Evolutionary conservation across 2,329 filamentous ascomycete species (phyloP).

Genomic region (Mycocentrospora acerina): DNA sequence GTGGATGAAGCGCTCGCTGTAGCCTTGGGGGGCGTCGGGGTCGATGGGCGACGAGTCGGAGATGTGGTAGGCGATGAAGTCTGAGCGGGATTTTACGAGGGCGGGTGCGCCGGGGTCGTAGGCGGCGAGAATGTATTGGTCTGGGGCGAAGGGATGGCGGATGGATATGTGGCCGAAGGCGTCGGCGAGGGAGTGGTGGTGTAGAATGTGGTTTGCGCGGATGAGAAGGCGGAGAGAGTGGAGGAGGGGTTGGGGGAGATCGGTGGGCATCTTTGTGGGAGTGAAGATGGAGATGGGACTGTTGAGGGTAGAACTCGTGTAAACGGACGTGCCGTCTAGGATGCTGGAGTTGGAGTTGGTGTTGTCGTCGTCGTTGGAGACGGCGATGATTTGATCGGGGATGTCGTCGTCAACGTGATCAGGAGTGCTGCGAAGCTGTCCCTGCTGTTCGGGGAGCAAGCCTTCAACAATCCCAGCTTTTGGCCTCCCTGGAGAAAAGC

Average conservation of each 20-base stretch:
- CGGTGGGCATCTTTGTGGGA: slow-evolving; percentile 1
- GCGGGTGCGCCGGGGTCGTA: slow-evolving; percentile 49
- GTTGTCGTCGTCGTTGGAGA: no score
- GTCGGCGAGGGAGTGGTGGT: slow-evolving; percentile 53
- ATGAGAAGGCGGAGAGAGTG: slow-evolving; percentile 25
- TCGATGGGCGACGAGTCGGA: slow-evolving; percentile 47
- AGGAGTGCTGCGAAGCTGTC: no score
- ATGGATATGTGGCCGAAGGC: slow-evolving; percentile 57
- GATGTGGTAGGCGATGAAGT: slow-evolving; percentile 53
- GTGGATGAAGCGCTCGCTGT: slow-evolving; percentile 49
- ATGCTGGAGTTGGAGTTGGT: not conserved
- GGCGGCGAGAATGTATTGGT: slow-evolving; percentile 53
- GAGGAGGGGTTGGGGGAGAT: slow-evolving; percentile 13
- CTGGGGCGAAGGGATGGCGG: slow-evolving; percentile 48
- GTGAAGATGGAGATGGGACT: not conserved
- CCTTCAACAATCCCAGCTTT: no score
- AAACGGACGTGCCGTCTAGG: no score
- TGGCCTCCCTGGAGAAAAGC: no score
- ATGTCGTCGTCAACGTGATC: no score
- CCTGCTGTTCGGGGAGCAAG: no score
- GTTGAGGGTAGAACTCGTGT: no score
- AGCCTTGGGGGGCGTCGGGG: slow-evolving; percentile 39
- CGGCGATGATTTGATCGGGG: no score
- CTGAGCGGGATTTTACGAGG: slow-evolving; percentile 45
- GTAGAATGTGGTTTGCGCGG: slow-evolving; percentile 51